These are phyloP conservation scores for Epichloe typhina DNA, from an alignment of 2,329 filamentous ascomycete species.

Conservation along the genomic window DNA sequence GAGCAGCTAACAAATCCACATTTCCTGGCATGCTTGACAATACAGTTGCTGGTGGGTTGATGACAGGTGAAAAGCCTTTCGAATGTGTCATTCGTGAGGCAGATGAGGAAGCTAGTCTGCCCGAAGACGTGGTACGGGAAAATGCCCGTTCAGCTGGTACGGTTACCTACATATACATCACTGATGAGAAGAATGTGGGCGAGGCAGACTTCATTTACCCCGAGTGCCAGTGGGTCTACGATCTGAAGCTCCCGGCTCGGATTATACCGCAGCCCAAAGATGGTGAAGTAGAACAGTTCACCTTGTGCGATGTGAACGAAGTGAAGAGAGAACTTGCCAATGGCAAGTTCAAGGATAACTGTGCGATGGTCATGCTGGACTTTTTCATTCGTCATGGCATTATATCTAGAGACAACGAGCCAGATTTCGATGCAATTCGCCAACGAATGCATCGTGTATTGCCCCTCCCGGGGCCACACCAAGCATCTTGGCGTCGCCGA, in stretches of 20 bases:
- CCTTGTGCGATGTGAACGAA: slow-evolving; percentile 64
- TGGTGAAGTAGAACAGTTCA: slow-evolving; percentile 78
- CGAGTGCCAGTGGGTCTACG: slow-evolving; percentile 84
- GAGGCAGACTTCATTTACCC: slow-evolving; percentile 76
- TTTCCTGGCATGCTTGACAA: slow-evolving; percentile 93
- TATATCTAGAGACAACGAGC: slow-evolving; percentile 66
- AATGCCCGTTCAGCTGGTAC: slow-evolving; percentile 48
- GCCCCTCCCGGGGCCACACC: slow-evolving; percentile 62
- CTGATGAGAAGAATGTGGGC: slow-evolving; percentile 62
- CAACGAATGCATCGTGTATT: slow-evolving; percentile 63
- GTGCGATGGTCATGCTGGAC: slow-evolving; percentile 69
- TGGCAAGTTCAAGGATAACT: slow-evolving; percentile 88
- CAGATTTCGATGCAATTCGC: slow-evolving; percentile 62
- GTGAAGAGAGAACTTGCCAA: slow-evolving; percentile 54
- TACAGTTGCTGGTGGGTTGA: slow-evolving; percentile 69
- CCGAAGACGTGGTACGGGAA: slow-evolving; percentile 52
- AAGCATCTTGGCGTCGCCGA: slow-evolving; percentile 18
- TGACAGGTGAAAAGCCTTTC: slow-evolving; percentile 65
- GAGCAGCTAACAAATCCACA: slow-evolving; percentile 67
- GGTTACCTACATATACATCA: slow-evolving; percentile 75
- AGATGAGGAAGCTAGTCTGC: slow-evolving; percentile 75
- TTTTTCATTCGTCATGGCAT: slow-evolving; percentile 83
- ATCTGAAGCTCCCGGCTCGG: slow-evolving; percentile 60
- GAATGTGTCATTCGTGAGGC: slow-evolving; percentile 78
- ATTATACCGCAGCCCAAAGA: slow-evolving; percentile 67